phyloP scores from a whole-genome alignment of 2,329 filamentous ascomycete genomes.

The Xylogone sp. region DNA sequence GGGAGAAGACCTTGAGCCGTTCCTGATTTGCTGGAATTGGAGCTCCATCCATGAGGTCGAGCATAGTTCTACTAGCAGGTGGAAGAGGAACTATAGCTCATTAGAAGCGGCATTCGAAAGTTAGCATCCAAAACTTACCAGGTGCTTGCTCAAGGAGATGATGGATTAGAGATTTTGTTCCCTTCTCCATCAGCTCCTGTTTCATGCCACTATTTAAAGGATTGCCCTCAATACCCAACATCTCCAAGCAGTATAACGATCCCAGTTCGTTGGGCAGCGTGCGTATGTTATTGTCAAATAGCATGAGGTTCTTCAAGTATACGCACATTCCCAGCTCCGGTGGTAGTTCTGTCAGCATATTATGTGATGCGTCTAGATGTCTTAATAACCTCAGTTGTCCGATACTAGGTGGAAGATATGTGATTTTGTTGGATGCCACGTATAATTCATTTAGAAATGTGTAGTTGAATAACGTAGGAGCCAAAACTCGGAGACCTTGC shows the following conservation, averaged over 20 bases:
- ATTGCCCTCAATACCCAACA: conserved; percentile 90
- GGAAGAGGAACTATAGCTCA: conserved; percentile 63
- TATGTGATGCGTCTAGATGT: conserved; percentile 84
- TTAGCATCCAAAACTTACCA: conserved; percentile 52
- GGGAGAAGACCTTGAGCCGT: conserved; percentile 81
- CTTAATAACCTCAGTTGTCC: conserved; percentile 78
- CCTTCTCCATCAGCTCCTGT: conserved; percentile 79
- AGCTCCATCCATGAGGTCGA: conserved; percentile 70
- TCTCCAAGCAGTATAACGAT: conserved; percentile 81
- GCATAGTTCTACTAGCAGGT: conserved; percentile 71
- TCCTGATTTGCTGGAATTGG: conserved; percentile 50
- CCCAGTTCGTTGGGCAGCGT: conserved; percentile 83
- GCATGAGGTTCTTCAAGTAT: conserved; percentile 76
- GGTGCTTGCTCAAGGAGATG: conserved; percentile 80
- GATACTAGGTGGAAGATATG: conserved; percentile 73
- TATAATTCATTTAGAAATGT: conserved; percentile 88
- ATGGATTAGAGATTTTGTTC: conserved; percentile 80
- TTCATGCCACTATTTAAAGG: conserved; percentile 74
- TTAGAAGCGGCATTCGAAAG: too few species aligned
- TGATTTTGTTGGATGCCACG: conserved; percentile 88
- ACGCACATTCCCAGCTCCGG: conserved; percentile 96
- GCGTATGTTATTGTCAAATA: conserved; percentile 88
- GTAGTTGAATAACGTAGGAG: conserved; percentile 78
- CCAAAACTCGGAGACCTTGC: conserved; percentile 85
- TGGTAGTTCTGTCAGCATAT: conserved; percentile 77